Conservation (phyloP, 331 rosid genomes). For the Quercus phellos region DNA sequence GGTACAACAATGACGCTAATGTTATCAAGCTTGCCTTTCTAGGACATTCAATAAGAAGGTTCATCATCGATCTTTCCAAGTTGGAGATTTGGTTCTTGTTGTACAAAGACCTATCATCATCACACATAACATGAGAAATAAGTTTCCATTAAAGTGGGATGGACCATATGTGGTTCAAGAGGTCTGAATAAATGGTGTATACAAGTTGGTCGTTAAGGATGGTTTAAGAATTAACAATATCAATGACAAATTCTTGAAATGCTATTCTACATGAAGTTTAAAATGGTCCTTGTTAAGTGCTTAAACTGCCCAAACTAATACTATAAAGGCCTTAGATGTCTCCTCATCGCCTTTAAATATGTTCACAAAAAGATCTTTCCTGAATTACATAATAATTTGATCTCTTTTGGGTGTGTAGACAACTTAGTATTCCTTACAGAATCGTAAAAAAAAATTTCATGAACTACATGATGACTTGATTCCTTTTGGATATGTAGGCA, state of each 20-base stretch:
- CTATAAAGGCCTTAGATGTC: not conserved
- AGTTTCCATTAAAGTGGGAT: not conserved
- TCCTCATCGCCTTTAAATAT: not conserved
- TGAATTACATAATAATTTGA: no score
- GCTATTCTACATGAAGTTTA: not conserved
- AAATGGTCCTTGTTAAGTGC: not conserved
- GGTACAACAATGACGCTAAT: not conserved
- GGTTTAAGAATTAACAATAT: not conserved
- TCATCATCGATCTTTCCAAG: not conserved
- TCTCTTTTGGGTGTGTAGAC: not conserved
- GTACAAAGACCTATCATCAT: not conserved
- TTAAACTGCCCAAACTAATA: not conserved
- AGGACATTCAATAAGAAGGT: not conserved
- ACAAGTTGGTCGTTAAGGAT: not conserved
- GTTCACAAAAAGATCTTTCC: no score
- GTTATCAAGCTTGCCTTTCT: not conserved
- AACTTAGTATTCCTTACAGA: not conserved
- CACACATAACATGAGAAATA: not conserved
- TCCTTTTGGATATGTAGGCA: no score
- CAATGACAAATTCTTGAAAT: not conserved
- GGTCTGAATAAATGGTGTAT: not conserved
- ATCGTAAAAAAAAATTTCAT: not conserved
- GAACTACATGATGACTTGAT: not conserved
- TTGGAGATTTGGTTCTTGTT: not conserved
- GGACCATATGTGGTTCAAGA: not conserved